Evolutionary conservation across 2,329 filamentous ascomycete genomes (phyloP).

Genomic region (Neofusicoccum cordaticola): DNA sequence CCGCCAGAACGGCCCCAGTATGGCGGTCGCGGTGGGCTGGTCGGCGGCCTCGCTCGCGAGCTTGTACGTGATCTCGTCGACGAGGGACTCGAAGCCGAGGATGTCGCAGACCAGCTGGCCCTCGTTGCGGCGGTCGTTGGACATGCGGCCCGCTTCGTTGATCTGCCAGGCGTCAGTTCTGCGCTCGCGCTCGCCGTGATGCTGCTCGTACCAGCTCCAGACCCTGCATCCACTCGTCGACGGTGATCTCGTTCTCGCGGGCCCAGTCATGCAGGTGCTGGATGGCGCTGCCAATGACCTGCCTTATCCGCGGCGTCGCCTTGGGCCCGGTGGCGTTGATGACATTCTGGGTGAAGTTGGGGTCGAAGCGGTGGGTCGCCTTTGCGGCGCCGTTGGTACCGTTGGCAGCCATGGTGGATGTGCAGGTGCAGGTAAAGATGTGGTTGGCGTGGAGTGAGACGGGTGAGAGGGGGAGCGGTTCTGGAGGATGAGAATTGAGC

Average conservation of each 20-base stretch:
- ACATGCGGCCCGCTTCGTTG: conserved; percentile 64
- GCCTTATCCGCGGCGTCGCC: conserved; percentile 61
- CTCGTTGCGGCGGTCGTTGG: conserved; percentile 60
- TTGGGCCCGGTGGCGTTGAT: conserved; percentile 71
- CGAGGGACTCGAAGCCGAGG: conserved; percentile 58
- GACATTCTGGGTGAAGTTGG: conserved; percentile 72
- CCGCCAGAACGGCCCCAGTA: conserved; percentile 83
- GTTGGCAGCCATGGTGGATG: conserved; percentile 24
- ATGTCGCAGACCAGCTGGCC: conserved; percentile 60
- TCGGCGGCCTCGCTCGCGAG: conserved; percentile 51
- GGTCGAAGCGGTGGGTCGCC: conserved; percentile 59
- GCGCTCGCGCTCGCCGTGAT: not conserved
- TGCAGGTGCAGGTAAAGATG: not conserved
- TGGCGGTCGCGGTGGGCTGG: conserved; percentile 67
- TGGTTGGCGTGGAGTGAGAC: not conserved
- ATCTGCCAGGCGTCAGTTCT: conserved; percentile 34
- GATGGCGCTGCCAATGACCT: conserved; percentile 64
- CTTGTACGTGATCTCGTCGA: conserved; percentile 78
- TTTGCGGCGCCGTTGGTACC: conserved; percentile 10
- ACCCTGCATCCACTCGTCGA: conserved; percentile 73
- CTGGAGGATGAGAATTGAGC: not conserved
- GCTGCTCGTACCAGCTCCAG: conserved; percentile 59
- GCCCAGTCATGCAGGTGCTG: conserved; percentile 75
- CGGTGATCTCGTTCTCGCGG: conserved; percentile 72
- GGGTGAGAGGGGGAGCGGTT: not conserved